Conservation (phyloP, 805 yeast genomes). For the Candida chilensis region DNA sequence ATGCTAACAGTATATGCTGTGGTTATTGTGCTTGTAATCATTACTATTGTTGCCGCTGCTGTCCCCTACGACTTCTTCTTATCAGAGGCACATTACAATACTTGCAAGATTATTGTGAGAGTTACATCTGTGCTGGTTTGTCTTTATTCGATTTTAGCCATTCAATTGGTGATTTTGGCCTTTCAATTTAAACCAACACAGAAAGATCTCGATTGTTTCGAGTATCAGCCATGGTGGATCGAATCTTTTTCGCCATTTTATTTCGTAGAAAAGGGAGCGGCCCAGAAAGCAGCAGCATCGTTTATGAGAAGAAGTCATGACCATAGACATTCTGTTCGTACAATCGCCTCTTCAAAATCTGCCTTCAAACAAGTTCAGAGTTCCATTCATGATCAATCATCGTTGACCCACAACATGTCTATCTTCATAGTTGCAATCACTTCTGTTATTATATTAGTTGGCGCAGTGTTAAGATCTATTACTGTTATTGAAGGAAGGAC, state of each 20-base stretch:
- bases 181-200: constrained; percentile 30
- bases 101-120: constrained; percentile 11
- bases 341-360: constrained; percentile 32
- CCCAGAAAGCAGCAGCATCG: constrained; percentile 27
- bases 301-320: constrained; percentile 30
- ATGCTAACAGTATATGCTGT: constrained; percentile 19
- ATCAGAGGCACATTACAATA: constrained; percentile 8
- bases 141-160: constrained; percentile 26
- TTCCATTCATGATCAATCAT: constrained; percentile 12
- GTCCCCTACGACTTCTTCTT: constrained; percentile 18
- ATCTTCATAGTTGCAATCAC: constrained; percentile 17
- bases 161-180: constrained; percentile 23
- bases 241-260: constrained; percentile 28
- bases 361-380: too few relatives aligned
- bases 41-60: constrained; percentile 20
- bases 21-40: constrained; percentile 18
- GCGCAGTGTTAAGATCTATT: constrained; percentile 17
- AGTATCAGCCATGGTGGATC: constrained; percentile 40
- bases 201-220: constrained; percentile 31
- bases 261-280: constrained; percentile 27
- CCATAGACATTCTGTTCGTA: constrained; percentile 29
- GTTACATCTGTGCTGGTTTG: constrained; percentile 3
- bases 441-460: constrained; percentile 20
- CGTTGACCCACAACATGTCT: constrained; percentile 22
- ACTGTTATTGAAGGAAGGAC: constrained; percentile 14